These are phyloP conservation scores for Clarireedia hainanense DNA, from an alignment of 2,329 filamentous ascomycete species.

Conservation along the genomic window DNA sequence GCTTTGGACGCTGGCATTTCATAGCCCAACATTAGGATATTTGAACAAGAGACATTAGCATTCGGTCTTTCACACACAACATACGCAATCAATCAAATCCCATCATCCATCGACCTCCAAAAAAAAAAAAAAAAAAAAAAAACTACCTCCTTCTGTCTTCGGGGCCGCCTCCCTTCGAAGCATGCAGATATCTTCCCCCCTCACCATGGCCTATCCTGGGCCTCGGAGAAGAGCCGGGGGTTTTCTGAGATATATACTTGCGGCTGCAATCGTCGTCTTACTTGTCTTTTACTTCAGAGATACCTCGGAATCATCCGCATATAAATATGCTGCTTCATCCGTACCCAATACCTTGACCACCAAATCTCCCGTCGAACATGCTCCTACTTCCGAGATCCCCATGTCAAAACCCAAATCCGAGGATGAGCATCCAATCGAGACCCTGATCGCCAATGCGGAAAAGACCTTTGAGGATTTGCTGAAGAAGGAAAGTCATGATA, in stretches of 20 bases:
- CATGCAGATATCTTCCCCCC: slow-evolving; percentile 25
- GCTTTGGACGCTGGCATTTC: too few relatives aligned
- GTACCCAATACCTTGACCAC: neutral
- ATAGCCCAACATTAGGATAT: too few relatives aligned
- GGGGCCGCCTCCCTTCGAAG: neutral
- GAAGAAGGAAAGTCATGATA: slow-evolving; percentile 34
- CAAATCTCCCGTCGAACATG: neutral
- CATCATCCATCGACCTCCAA: too few relatives aligned
- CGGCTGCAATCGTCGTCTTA: slow-evolving; percentile 12
- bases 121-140: too few relatives aligned
- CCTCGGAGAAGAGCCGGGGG: slow-evolving; percentile 24
- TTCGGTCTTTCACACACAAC: too few relatives aligned
- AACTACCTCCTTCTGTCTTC: too few relatives aligned
- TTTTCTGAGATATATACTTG: slow-evolving; percentile 17
- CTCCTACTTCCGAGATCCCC: neutral
- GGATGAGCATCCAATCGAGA: slow-evolving; percentile 37
- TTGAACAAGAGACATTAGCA: too few relatives aligned
- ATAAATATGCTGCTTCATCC: slow-evolving; percentile 1
- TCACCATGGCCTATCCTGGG: slow-evolving; percentile 24
- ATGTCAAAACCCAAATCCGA: neutral
- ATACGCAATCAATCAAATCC: too few relatives aligned
- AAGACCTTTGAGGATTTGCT: slow-evolving; percentile 33
- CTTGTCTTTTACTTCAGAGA: slow-evolving; percentile 14
- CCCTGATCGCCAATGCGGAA: slow-evolving; percentile 35
- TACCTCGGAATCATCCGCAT: neutral